Evolutionary conservation across 169 alveolate species (phyloP), one percentile per base, ranked within the genome.

Genomic region (Plasmodium gonderi): DNA sequence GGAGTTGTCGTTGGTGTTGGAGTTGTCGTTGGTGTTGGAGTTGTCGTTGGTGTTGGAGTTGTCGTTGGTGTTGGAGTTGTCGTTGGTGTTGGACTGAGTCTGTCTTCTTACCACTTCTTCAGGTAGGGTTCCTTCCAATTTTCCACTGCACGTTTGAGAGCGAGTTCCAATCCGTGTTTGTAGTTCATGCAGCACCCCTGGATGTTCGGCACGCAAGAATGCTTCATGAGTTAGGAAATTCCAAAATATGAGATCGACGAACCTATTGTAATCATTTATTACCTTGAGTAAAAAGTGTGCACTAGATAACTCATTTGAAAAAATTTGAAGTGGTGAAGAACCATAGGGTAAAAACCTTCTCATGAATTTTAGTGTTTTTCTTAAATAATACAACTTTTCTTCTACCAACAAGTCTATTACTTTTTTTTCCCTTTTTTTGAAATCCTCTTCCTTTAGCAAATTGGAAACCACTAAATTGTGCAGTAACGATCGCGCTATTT

Each of bases 321-420:
- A 42, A 11, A 68, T 42, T 36, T 82, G 91, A 0, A 82, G 76
- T 14, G 91, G 91, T 14, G 65, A 82, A 17, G 47, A 67, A 3
- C 91, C 91, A 82, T 82, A 82, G 5, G 80, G 23, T 82, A 82
- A 26, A 68, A 42, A 82, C 44, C 60, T 65, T 11, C 91, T n/a
- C 49, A 82, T 82, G 76, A 67, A 82, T n/a, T 82, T 82, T n/a
- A 82, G 36, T 0, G 75, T 44, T 36, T 82, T 82, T 33, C 11
- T 82, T 33, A 82, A 45, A 14, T 67, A 67, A 14, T 68, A 82
- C 3, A 65, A 1, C 23, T 82, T 82, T 51, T 81, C 74, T n/a
- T 44, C 49, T 26, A n/a, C 20, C 23, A 23, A 68, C 1, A 14
- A 1, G 42, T 82, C 60, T 36, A 8, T 14, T 26, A 12, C 33